Evolutionary conservation across 108 stramenopile species (phyloP).

Genomic region (Fistulifera solaris): DNA sequence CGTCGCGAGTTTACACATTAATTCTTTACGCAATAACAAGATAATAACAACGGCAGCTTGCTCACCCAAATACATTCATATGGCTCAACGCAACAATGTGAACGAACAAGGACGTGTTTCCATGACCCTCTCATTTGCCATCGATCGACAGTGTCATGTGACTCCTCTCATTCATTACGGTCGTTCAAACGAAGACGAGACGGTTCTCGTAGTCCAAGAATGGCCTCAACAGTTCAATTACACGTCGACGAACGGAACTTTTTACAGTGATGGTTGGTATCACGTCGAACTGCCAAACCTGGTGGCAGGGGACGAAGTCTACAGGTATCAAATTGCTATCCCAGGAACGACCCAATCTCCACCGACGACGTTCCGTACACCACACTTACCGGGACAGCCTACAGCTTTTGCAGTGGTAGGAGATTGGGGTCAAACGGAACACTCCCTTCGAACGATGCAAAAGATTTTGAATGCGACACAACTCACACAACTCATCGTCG

Average conservation of each 20-base stretch:
- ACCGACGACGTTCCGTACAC: constrained; percentile 12
- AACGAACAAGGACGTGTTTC: no score
- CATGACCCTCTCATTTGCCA: no score
- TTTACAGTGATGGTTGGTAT: constrained; percentile 31
- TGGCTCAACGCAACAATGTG: constrained; percentile 25
- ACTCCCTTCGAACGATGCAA: constrained; percentile 28
- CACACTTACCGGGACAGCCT: constrained; percentile 20
- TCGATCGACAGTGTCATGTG: no score
- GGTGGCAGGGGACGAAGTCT: constrained; percentile 18
- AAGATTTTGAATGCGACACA: constrained; percentile 23
- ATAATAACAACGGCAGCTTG: constrained; percentile 4
- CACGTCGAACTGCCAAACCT: constrained; percentile 32
- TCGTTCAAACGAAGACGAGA: no score
- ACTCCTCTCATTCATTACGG: no score
- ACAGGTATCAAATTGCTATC: constrained; percentile 34
- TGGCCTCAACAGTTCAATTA: constrained; percentile 11
- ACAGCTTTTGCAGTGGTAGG: constrained; percentile 37
- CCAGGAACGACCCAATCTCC: neutral
- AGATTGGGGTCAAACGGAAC: constrained; percentile 36
- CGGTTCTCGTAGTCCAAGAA: no score
- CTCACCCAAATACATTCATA: constrained; percentile 21
- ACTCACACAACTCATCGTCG: constrained; percentile 31
- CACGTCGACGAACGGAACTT: constrained; percentile 10
- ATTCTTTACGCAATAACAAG: no score
- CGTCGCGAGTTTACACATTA: no score